Base-by-base conservation (phyloP, 1,139 yeast species). In the Lodderomyces margitis region DNA sequence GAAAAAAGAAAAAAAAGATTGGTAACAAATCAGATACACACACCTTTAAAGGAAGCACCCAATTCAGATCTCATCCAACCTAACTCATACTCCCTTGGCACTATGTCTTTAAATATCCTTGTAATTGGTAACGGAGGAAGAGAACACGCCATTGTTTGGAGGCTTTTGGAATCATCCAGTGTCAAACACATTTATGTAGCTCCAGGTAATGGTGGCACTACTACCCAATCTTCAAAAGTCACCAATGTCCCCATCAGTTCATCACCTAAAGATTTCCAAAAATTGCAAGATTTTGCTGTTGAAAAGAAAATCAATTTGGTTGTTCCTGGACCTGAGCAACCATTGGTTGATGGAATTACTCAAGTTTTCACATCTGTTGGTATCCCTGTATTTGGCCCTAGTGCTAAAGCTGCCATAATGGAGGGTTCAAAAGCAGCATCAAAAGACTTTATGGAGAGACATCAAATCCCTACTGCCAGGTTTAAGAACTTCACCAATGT, bases 271-370 rank as follows among this genome's bases (percentile, higher is more conserved):
- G 82, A 86, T 59, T 75, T 77, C 23, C 72, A 69, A 36, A 70
- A 80, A 33, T 77, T 78, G 48, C 81, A 76, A 43, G 62, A 78
- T 46, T 88, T 89, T 63, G 95, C 96, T 7, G 61, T 72, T n/a
- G 78, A 78, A 34, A 70, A 91, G 46, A 57, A 75, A 8, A 75
- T 94, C 45, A 77, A 74, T 41, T 74, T 94, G 49, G 98, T 89
- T 10, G 75, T 94, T 39, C 98, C 98, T 30, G 99, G 99, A 34
- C 98, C 99, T n/a, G 99, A 94, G 67, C 96, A 89, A 65, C 98
- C 98, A 33, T 74, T 94, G 49, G 97, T 92, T 32, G 98, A 92
- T 58, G 99, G 99, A 37, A 81, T 92, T 46, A 66, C 91, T 27
- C 67, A 82, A 17, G 70, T 73, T 40, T 91, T 92, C 74, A 65